Evolutionary conservation across 116 monocot genomes (phyloP).

Genomic region (Papilionanthe hybrid): DNA sequence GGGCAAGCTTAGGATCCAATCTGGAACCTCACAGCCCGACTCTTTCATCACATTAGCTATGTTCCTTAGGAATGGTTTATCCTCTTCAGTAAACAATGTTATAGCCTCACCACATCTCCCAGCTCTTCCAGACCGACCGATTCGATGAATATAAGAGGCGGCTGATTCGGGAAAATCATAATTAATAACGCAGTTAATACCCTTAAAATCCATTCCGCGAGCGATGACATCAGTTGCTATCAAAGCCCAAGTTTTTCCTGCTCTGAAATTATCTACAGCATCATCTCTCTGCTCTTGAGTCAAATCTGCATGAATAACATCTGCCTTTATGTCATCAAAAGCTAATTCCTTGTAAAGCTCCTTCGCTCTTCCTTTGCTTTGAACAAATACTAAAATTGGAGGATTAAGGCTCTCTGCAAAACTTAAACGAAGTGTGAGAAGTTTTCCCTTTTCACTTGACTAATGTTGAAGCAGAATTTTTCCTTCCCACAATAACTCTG

Average conservation of each 20-base stretch:
- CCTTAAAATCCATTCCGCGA: constrained; percentile 99
- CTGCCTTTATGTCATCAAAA: constrained; percentile 89
- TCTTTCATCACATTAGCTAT: constrained; percentile 87
- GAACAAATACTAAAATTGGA: constrained; percentile 82
- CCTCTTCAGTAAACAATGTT: constrained; percentile 86
- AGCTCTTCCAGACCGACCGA: constrained; percentile 87
- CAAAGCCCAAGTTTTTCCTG: constrained; percentile 87
- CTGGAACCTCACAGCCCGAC: constrained; percentile 91
- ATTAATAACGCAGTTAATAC: constrained; percentile 89
- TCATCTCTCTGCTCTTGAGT: constrained; percentile 72
- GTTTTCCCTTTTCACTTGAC: constrained; percentile 90
- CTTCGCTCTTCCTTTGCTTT: constrained; percentile 97
- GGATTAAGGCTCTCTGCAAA: constrained; percentile 92
- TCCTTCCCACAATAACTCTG: constrained; percentile 80
- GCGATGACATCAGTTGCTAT: constrained; percentile 94
- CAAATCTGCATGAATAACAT: constrained; percentile 93
- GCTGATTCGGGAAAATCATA: constrained; percentile 98
- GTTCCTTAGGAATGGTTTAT: constrained; percentile 74
- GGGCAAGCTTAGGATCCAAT: constrained; percentile 74
- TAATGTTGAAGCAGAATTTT: constrained; percentile 84
- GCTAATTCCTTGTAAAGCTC: constrained; percentile 84
- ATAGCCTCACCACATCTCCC: constrained; percentile 85
- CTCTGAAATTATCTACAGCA: constrained; percentile 93
- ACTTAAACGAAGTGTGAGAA: constrained; percentile 89
- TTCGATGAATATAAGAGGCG: constrained; percentile 82